A percentile compares a stretch with the other conserved stretches of the same genome.
These are phyloP conservation scores for Leccinum barrowsii DNA, from an alignment of 768 basidiomycete species.

Conservation along the genomic window DNA sequence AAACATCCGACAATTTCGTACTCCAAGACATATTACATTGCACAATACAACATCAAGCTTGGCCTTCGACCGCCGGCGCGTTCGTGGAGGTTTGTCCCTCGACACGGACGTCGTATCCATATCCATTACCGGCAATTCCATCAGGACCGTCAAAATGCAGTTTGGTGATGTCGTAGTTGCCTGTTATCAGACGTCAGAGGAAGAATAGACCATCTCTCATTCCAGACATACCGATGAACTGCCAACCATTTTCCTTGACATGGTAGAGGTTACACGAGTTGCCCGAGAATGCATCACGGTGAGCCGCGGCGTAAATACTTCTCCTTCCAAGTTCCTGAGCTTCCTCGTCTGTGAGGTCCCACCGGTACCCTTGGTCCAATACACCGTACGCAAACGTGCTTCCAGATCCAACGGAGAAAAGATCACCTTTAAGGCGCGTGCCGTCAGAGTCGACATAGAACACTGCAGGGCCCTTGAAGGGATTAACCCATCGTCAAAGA, in stretches of 20 bases:
- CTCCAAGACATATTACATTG: slow-evolving; percentile 15
- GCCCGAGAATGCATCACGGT: slow-evolving; percentile 94
- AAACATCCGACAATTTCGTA: slow-evolving; percentile 2
- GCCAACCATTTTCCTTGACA: slow-evolving; percentile 93
- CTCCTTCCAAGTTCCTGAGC: slow-evolving; percentile 91
- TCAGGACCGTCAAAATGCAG: slow-evolving; percentile 90
- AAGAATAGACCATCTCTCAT: slow-evolving; percentile 1
- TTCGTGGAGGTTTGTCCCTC: slow-evolving; percentile 54
- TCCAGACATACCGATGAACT: slow-evolving; percentile 75
- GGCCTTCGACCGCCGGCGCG: slow-evolving; percentile 35
- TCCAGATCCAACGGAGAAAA: slow-evolving; percentile 99
- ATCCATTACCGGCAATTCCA: slow-evolving; percentile 65
- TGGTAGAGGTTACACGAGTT: slow-evolving; percentile 97
- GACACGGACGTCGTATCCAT: slow-evolving; percentile 76
- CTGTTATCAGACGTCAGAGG: slow-evolving; percentile 38
- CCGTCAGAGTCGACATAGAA: slow-evolving; percentile 99
- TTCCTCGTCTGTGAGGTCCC: slow-evolving; percentile 90
- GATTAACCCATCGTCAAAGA: slow-evolving; percentile 9
- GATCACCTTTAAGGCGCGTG: slow-evolving; percentile 88
- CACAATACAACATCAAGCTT: slow-evolving; percentile 27
- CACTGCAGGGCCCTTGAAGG: slow-evolving; percentile 74
- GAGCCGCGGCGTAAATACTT: slow-evolving; percentile 95
- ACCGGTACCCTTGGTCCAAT: slow-evolving; percentile 90
- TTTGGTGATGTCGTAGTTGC: slow-evolving; percentile 88
- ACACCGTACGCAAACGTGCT: slow-evolving; percentile 99